These are phyloP conservation scores for Nymphaea colorata DNA, from an alignment of 164 flowering plant species.

Conservation along the genomic window DNA sequence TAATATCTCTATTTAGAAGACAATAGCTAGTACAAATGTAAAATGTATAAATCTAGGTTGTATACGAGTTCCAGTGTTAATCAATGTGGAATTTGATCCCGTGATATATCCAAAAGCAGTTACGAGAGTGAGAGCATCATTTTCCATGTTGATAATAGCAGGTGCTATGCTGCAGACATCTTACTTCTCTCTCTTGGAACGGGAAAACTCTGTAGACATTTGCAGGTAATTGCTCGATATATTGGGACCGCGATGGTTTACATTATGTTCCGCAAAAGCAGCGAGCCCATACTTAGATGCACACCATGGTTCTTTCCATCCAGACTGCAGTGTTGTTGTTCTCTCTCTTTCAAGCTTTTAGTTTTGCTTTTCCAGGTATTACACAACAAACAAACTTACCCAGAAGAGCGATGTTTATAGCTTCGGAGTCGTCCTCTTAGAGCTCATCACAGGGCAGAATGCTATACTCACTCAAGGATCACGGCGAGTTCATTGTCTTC, in stretches of 20 bases:
- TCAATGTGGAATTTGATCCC: too few species aligned
- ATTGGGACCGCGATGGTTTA: background rate
- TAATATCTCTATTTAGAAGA: too few species aligned
- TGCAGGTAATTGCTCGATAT: background rate
- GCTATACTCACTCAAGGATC: background rate
- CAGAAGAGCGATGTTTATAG: constrained; percentile 8
- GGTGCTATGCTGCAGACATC: too few species aligned
- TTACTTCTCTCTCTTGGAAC: too few species aligned
- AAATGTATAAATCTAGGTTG: too few species aligned
- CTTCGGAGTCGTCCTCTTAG: constrained; percentile 4
- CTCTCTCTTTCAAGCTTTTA: background rate
- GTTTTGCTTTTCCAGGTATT: constrained; percentile 1
- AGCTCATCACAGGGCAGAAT: constrained; percentile 2
- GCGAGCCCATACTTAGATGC: background rate
- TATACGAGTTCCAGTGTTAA: too few species aligned
- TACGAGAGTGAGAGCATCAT: too few species aligned
- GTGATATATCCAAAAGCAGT: too few species aligned
- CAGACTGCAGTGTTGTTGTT: background rate
- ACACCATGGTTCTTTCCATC: background rate
- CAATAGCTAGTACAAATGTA: too few species aligned
- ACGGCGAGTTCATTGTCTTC: constrained; percentile 8
- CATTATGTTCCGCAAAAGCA: background rate
- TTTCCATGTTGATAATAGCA: too few species aligned
- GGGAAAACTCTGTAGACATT: too few species aligned
- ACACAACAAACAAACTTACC: background rate